Evolutionary conservation across 2,329 filamentous ascomycete species (phyloP).

Genomic region (Coniochaeta prunicola): DNA sequence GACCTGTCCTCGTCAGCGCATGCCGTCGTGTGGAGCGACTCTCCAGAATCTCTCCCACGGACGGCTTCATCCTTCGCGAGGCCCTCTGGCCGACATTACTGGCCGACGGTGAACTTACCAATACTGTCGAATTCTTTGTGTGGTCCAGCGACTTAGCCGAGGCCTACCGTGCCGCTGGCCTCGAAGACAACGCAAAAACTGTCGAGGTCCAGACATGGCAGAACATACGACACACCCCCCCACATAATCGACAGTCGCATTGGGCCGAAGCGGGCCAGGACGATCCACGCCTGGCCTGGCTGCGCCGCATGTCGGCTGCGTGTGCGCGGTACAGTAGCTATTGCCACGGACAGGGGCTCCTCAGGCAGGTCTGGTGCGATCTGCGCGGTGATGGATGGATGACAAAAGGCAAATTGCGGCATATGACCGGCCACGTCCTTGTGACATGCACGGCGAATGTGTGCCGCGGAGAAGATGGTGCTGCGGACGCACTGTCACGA

Average conservation of each 20-base stretch:
- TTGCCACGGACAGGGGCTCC: neutral
- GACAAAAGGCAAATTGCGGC: neutral
- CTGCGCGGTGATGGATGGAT: neutral
- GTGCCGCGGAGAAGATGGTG: neutral
- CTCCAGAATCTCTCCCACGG: neutral
- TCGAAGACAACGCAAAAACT: neutral
- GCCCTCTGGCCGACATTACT: neutral
- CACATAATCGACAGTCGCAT: neutral
- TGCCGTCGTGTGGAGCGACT: neutral
- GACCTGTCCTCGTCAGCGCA: neutral
- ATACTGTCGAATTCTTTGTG: neutral
- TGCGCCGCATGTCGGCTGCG: neutral
- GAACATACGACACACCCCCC: neutral
- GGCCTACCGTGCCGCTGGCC: neutral
- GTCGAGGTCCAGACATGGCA: neutral
- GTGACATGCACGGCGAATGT: neutral
- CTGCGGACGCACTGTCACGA: neutral
- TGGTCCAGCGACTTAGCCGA: neutral
- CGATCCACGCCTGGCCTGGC: neutral
- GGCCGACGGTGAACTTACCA: neutral
- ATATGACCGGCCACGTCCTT: neutral
- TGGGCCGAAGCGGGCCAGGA: neutral
- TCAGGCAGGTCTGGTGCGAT: neutral
- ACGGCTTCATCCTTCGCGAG: neutral
- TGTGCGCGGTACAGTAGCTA: neutral